Evolutionary conservation across 2,329 filamentous ascomycete genomes (phyloP).

Genomic region (Lasiodiplodia hormozganensis): DNA sequence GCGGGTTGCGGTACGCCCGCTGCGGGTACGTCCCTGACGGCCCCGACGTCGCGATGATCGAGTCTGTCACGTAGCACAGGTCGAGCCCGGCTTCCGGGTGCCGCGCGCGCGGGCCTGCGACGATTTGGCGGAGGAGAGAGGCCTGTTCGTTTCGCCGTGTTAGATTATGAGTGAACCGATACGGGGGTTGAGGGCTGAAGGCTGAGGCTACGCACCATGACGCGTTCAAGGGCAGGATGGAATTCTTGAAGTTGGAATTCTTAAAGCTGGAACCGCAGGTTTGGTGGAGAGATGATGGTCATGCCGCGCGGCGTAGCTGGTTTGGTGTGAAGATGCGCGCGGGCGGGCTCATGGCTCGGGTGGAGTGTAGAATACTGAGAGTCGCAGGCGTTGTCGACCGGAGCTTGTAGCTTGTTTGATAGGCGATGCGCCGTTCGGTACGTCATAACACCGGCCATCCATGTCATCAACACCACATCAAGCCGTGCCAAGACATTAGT

Average conservation of each 20-base stretch:
- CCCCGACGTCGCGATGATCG: constrained; percentile 80
- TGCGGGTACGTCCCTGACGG: constrained; percentile 89
- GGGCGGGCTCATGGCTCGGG: constrained; percentile 10
- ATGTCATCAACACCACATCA: constrained; percentile 13
- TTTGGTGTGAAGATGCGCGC: neutral
- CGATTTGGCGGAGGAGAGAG: constrained; percentile 81
- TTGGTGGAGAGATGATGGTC: neutral
- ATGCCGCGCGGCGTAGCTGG: constrained; percentile 2
- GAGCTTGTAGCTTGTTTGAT: constrained; percentile 1
- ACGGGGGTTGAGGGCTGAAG: neutral
- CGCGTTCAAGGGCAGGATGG: neutral
- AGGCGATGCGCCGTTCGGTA: neutral
- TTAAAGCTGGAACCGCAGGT: neutral
- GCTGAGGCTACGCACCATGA: constrained; percentile 10
- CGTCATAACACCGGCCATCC: constrained; percentile 9
- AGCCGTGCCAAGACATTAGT: constrained; percentile 8
- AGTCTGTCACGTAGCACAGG: constrained; percentile 92
- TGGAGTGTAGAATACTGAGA: neutral
- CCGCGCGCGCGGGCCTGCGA: constrained; percentile 82
- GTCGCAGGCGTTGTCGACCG: neutral
- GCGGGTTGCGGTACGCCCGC: constrained; percentile 90
- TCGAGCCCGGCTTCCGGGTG: constrained; percentile 90
- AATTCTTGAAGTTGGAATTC: neutral
- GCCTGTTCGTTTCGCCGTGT: constrained; percentile 36
- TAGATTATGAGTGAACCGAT: neutral